Evolutionary conservation across 495 filamentous ascomycete genomes (phyloP).

Genomic region (Penicillium arizonense): DNA sequence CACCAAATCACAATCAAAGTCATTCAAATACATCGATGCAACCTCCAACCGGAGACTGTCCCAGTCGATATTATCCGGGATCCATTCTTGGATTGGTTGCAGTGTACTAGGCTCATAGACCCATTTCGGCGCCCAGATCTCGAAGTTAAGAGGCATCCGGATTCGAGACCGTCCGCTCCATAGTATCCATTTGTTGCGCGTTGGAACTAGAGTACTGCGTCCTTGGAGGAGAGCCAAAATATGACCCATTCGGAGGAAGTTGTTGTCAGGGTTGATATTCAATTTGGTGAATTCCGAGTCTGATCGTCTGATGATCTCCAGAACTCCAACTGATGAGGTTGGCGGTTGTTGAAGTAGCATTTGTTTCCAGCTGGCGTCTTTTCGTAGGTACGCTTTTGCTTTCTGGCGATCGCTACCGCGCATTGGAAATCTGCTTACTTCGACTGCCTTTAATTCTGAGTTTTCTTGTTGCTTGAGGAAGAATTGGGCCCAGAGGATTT

Average conservation of each 20-base stretch:
- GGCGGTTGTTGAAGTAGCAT: constrained; percentile 11
- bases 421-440: constrained; percentile 7
- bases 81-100: not conserved
- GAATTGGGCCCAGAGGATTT: constrained; percentile 8
- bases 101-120: constrained; percentile 1
- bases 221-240: constrained; percentile 1
- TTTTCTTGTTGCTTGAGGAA: constrained; percentile 6
- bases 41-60: constrained; percentile 9
- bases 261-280: not conserved
- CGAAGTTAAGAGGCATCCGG: constrained; percentile 3
- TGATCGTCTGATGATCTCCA: constrained; percentile 7
- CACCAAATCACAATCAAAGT: constrained; percentile 4
- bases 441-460: not conserved
- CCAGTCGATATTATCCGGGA: constrained; percentile 7
- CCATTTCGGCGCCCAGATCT: constrained; percentile 5
- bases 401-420: not conserved
- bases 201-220: constrained; percentile 5
- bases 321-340: constrained; percentile 4
- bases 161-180: constrained; percentile 7
- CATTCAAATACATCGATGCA: constrained; percentile 7
- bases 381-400: not conserved
- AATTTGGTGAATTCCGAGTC: constrained; percentile 7
- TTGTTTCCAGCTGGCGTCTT: constrained; percentile 11
- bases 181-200: constrained; percentile 7
- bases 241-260: constrained; percentile 3